Evolutionary conservation across 495 filamentous ascomycete genomes (phyloP).

Genomic region (Haplographium delicatum): DNA sequence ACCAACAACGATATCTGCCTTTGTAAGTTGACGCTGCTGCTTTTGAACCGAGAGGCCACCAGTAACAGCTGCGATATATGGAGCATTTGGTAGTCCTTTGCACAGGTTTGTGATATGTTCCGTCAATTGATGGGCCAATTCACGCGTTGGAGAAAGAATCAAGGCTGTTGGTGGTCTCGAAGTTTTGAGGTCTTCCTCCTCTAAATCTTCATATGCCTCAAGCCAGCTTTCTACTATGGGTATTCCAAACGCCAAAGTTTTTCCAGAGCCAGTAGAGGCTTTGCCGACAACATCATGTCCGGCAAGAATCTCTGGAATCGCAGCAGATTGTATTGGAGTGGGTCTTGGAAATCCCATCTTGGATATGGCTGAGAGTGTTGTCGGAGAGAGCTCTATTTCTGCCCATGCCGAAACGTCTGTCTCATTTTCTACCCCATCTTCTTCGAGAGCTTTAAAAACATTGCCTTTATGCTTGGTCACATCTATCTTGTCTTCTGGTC

Average conservation of each 20-base stretch:
- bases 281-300: slow-evolving; percentile 78
- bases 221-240: slow-evolving; percentile 68
- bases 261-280: slow-evolving; percentile 77
- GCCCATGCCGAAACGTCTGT: slow-evolving; percentile 73
- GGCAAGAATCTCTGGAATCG: slow-evolving; percentile 71
- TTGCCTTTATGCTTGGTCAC: slow-evolving; percentile 21
- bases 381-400: slow-evolving; percentile 60
- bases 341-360: slow-evolving; percentile 74
- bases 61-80: slow-evolving; percentile 73
- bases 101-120: slow-evolving; percentile 74
- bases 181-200: slow-evolving; percentile 28
- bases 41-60: slow-evolving; percentile 91
- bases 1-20: slow-evolving; percentile 82
- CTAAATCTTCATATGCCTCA: slow-evolving; percentile 33
- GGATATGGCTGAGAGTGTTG: slow-evolving; percentile 65
- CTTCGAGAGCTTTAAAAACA: slow-evolving; percentile 31
- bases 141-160: slow-evolving; percentile 87
- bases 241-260: slow-evolving; percentile 78
- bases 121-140: slow-evolving; percentile 84
- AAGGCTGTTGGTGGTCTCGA: slow-evolving; percentile 64
- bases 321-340: slow-evolving; percentile 67
- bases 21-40: slow-evolving; percentile 71
- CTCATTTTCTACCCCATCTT: slow-evolving; percentile 33
- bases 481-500: slow-evolving; percentile 7
- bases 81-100: slow-evolving; percentile 52